phyloP scores from a whole-genome alignment of 495 filamentous ascomycete genomes.

The Aspergillus saccharolyticus region DNA sequence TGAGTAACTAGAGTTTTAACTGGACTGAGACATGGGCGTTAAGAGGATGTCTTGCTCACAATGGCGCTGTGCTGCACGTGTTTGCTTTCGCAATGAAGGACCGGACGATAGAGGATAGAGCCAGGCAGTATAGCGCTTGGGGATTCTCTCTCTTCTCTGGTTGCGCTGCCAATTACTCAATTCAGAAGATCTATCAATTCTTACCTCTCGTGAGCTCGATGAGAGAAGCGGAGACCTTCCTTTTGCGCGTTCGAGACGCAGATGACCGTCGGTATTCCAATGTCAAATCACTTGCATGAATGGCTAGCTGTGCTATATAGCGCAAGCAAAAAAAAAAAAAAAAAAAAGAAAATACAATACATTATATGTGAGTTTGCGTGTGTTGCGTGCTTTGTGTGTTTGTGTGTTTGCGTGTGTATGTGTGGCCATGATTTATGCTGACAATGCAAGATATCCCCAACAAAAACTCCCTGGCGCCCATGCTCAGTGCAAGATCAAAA shows the following conservation, averaged over 20 bases:
- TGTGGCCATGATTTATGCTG: neutral
- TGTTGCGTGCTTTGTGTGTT: too few species aligned
- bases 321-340: neutral
- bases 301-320: neutral
- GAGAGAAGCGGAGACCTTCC: neutral
- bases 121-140: too few species aligned
- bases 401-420: too few species aligned
- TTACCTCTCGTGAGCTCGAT: neutral
- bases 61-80: too few species aligned
- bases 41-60: too few species aligned
- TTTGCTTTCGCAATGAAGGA: too few species aligned
- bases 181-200: neutral
- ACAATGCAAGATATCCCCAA: neutral
- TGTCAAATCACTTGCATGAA: neutral
- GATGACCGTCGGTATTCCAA: neutral
- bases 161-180: neutral
- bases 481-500: constrained; percentile 2
- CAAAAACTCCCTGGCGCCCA: constrained; percentile 1
- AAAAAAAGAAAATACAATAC: neutral
- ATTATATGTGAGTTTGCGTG: too few species aligned
- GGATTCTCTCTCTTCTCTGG: too few species aligned
- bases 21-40: too few species aligned
- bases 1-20: too few species aligned
- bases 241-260: neutral
- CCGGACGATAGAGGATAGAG: too few species aligned